phyloP scores from a whole-genome alignment of 805 yeast genomes.

The Lachancea lanzarotensis region DNA sequence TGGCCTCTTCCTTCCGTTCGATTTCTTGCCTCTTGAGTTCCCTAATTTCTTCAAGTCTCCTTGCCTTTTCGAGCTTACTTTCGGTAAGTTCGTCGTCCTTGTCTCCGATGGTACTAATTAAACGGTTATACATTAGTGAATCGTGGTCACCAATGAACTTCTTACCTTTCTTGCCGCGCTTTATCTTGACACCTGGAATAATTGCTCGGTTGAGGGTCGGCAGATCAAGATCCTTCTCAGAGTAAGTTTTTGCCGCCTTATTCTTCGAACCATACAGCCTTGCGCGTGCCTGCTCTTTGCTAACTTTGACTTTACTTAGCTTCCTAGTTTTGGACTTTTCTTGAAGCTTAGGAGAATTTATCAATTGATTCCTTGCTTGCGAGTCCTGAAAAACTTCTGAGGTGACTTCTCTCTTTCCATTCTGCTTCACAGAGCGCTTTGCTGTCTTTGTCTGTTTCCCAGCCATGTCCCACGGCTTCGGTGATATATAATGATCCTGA shows the following conservation, averaged over 20 bases:
- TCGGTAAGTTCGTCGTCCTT: conserved; percentile 71
- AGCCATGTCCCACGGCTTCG: conserved; percentile 37
- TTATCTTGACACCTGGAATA: conserved; percentile 74
- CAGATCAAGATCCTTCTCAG: conserved; percentile 72
- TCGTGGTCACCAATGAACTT: conserved; percentile 70
- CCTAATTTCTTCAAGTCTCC: conserved; percentile 83
- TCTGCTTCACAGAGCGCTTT: conserved; percentile 48
- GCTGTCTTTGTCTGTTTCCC: conserved; percentile 53
- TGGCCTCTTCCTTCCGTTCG: conserved; percentile 72
- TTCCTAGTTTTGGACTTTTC: conserved; percentile 49
- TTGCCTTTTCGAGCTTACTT: conserved; percentile 83
- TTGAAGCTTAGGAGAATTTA: conserved; percentile 46
- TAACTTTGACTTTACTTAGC: conserved; percentile 46
- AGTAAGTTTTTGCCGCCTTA: conserved; percentile 43
- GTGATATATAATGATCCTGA: no score
- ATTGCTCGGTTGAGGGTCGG: conserved; percentile 79
- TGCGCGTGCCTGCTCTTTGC: conserved; percentile 58
- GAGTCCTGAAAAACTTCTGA: conserved; percentile 63
- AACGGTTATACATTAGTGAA: conserved; percentile 51
- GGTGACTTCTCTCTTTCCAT: conserved; percentile 48
- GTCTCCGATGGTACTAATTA: conserved; percentile 77
- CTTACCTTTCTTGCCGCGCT: conserved; percentile 81
- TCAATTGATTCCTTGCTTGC: conserved; percentile 61
- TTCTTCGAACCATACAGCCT: conserved; percentile 62
- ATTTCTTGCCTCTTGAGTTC: conserved; percentile 81